Conservation (phyloP, 2,329 filamentous ascomycete species). For the Leptoxyphium fumago region DNA sequence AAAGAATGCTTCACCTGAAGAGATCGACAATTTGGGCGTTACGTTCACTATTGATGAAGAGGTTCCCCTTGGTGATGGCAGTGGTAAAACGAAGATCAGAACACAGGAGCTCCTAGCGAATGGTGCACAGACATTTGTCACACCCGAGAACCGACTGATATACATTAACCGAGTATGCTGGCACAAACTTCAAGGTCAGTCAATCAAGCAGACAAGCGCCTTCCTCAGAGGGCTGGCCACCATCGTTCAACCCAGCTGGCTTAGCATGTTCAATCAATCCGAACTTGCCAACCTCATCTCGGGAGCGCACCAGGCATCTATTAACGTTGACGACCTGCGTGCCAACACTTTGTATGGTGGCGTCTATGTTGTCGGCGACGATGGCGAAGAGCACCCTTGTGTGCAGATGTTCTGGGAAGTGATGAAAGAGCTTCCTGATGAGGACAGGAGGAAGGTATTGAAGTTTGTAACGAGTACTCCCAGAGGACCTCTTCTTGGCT, state of each 20-base stretch:
- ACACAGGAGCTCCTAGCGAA: slow-evolving; percentile 63
- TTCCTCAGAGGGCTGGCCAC: slow-evolving; percentile 75
- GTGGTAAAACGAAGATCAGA: slow-evolving; percentile 39
- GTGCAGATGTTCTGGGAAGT: slow-evolving; percentile 85
- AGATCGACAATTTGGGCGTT: slow-evolving; percentile 61
- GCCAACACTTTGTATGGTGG: slow-evolving; percentile 77
- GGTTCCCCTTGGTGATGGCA: slow-evolving; percentile 23
- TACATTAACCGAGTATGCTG: slow-evolving; percentile 87
- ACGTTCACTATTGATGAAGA: slow-evolving; percentile 81
- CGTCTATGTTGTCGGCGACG: slow-evolving; percentile 78
- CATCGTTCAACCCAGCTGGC: slow-evolving; percentile 84
- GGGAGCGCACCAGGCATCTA: slow-evolving; percentile 61
- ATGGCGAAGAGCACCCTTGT: slow-evolving; percentile 71
- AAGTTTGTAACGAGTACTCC: slow-evolving; percentile 95
- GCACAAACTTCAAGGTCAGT: slow-evolving; percentile 72
- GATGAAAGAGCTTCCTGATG: slow-evolving; percentile 59
- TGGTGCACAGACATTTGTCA: slow-evolving; percentile 65
- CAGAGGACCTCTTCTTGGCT: slow-evolving; percentile 75
- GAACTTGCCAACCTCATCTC: slow-evolving; percentile 89
- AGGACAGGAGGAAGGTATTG: slow-evolving; percentile 68
- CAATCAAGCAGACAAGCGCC: slow-evolving; percentile 64
- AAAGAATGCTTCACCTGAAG: slow-evolving; percentile 73
- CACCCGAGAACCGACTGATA: slow-evolving; percentile 81
- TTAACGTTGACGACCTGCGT: slow-evolving; percentile 76
- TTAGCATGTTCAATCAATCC: slow-evolving; percentile 96